Conservation (phyloP, 768 basidiomycete genomes). For the Boletus bicolor region DNA sequence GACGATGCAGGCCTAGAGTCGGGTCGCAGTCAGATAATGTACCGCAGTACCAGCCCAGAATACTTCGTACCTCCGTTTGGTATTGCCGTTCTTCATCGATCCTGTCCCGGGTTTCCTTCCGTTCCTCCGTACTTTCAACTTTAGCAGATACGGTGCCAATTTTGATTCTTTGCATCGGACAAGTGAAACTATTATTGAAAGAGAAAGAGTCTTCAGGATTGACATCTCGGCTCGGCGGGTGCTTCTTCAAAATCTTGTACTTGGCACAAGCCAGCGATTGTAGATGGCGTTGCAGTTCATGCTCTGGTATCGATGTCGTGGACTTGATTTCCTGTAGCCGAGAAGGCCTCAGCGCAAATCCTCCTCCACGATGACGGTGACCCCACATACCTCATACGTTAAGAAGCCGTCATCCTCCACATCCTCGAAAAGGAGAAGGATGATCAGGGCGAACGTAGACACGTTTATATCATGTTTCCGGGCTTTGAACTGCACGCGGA, state of each 20-base stretch:
- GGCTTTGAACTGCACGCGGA: constrained; percentile 75
- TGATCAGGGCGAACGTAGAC: constrained; percentile 82
- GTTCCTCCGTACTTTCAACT: constrained; percentile 82
- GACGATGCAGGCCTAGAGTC: constrained; percentile 87
- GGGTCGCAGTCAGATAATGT: constrained; percentile 1
- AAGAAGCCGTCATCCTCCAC: constrained; percentile 64
- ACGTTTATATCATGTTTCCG: constrained; percentile 88
- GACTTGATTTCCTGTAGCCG: constrained; percentile 74
- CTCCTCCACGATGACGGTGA: neutral
- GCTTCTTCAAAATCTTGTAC: constrained; percentile 88
- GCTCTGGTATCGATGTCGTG: constrained; percentile 69
- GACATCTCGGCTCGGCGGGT: constrained; percentile 85
- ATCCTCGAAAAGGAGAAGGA: constrained; percentile 84
- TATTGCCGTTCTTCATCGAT: constrained; percentile 90
- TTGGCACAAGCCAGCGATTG: constrained; percentile 96
- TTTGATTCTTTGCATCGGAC: constrained; percentile 86
- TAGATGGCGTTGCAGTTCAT: constrained; percentile 84
- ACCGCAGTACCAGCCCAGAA: neutral
- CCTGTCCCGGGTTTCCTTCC: constrained; percentile 84
- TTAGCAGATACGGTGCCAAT: constrained; percentile 86
- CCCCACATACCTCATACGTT: constrained; percentile 62
- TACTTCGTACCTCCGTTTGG: constrained; percentile 72
- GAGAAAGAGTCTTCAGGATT: constrained; percentile 75
- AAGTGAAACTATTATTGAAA: constrained; percentile 81
- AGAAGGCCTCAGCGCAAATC: neutral